Conservation (phyloP, 805 yeast species). For the Isabelozyma heimii region DNA sequence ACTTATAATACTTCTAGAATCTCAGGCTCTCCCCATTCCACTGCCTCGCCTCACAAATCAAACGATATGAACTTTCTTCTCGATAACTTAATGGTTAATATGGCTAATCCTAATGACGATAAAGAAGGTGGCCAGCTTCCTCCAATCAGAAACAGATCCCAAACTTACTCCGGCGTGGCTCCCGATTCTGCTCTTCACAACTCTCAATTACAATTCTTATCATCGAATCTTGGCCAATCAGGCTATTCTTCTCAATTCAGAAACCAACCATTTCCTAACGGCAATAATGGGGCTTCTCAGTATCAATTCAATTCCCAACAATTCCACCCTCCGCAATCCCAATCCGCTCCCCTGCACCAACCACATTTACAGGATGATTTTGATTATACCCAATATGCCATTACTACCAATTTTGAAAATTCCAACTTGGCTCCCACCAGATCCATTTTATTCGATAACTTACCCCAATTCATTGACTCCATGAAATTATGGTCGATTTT, state of each 20-base stretch:
- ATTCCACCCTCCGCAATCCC: not conserved
- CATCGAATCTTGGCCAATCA: constrained; percentile 5
- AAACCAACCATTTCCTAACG: not conserved
- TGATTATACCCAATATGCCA: constrained; percentile 54
- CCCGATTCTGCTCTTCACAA: constrained; percentile 17
- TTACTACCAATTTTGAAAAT: constrained; percentile 73
- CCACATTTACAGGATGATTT: constrained; percentile 51
- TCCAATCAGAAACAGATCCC: constrained; percentile 32
- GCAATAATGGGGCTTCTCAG: not conserved
- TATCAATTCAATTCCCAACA: not conserved
- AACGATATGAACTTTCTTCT: constrained; percentile 27
- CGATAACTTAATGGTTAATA: constrained; percentile 30
- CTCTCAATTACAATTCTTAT: constrained; percentile 4
- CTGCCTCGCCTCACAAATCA: constrained; percentile 13
- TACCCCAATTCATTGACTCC: constrained; percentile 70
- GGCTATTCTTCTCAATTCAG: not conserved
- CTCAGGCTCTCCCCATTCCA: constrained; percentile 21
- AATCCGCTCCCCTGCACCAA: constrained; percentile 1
- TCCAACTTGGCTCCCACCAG: constrained; percentile 72
- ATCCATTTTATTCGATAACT: constrained; percentile 73
- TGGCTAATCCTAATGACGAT: constrained; percentile 9
- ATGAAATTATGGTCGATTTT: constrained; percentile 27
- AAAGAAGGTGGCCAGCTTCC: constrained; percentile 1
- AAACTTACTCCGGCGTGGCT: constrained; percentile 38
- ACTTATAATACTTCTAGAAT: constrained; percentile 7